Conservation (phyloP, 192 early-diverging fungal genomes). For the Irineochytrium annulatum region DNA sequence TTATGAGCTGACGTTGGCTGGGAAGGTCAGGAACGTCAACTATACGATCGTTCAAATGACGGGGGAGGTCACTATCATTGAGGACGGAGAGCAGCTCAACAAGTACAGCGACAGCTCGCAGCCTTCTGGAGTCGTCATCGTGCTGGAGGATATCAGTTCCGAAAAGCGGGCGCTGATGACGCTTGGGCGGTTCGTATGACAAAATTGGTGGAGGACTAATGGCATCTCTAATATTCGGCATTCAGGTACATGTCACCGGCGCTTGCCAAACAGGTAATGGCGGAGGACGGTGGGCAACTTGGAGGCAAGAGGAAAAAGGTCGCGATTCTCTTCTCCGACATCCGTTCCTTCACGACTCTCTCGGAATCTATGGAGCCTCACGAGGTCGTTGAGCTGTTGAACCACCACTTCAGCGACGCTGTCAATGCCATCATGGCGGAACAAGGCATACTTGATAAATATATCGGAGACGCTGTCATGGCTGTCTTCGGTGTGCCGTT, state of each 20-base stretch:
- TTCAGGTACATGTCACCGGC: slow-evolving; percentile 52
- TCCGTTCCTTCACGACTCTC: slow-evolving; percentile 44
- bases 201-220: slow-evolving; percentile 9
- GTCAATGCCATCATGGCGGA: slow-evolving; percentile 52
- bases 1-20: slow-evolving; percentile 12
- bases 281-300: slow-evolving; percentile 44
- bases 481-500: slow-evolving; percentile 57
- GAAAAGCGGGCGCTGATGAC: slow-evolving; percentile 55
- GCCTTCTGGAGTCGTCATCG: slow-evolving; percentile 45
- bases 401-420: slow-evolving; percentile 54
- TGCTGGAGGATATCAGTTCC: slow-evolving; percentile 47
- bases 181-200: slow-evolving; percentile 37
- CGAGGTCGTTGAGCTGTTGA: slow-evolving; percentile 49
- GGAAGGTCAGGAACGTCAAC: slow-evolving; percentile 20
- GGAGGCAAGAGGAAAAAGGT: slow-evolving; percentile 50
- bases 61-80: background rate
- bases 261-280: slow-evolving; percentile 54
- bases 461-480: slow-evolving; percentile 58
- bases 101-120: slow-evolving; percentile 19
- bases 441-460: slow-evolving; percentile 56
- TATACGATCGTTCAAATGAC: slow-evolving; percentile 27
- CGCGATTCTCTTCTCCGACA: slow-evolving; percentile 27
- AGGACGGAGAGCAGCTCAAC: background rate
- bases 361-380: slow-evolving; percentile 51
- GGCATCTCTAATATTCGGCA: background rate